Evolutionary conservation across 371 early-diverging fungal species (phyloP), one percentile per base, ranked within the genome.

Genomic region (Chytridiales sp.): DNA sequence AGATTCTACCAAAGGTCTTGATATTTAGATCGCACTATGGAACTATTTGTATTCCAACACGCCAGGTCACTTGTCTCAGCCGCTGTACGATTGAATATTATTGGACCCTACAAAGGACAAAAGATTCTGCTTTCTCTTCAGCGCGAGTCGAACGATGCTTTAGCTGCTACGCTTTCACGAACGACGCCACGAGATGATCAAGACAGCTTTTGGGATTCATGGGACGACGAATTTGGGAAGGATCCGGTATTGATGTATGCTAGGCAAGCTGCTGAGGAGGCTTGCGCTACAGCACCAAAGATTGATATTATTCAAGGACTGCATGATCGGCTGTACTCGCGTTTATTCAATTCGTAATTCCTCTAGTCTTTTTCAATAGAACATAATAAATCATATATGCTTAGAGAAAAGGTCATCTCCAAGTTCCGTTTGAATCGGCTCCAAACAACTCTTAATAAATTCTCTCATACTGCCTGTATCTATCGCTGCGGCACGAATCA

Each of bases 51-150:
- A 35, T 93, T 92, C 71, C 76, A 89, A 17, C 91, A 90, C 72
- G 84, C 87, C 11, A 85, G 93, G 2, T 83, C 90, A 3, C 70
- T 91, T 8, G 78, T 93, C 51, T 93, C 93, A 6, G 88, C 93
- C 0, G 93, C 91, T 0, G 90, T 95, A 15, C 81, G 95, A n/a
- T 78, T 93, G 24, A 92, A 92, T 54, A 72, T 92, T 3, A 75
- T 90, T 38, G 95, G 95, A 0, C 95, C 95, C 9, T 91, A 92
- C 64, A 84, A 87, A 58, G 90, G 89, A 5, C 95, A 95, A 64
- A 76, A 80, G 31, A 67, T 89, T 34, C 71, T 92, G 61, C 71
- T 87, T 31, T 70, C 80, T 21, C 74, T 85, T 4, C 78, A 83
- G 47, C 59, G 62, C n/a, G 67, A 59, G 46, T 0, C 0, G 1